These are phyloP conservation scores for Prinsepia uniflora DNA, from an alignment of 306 rosid genomes.

Conservation along the genomic window DNA sequence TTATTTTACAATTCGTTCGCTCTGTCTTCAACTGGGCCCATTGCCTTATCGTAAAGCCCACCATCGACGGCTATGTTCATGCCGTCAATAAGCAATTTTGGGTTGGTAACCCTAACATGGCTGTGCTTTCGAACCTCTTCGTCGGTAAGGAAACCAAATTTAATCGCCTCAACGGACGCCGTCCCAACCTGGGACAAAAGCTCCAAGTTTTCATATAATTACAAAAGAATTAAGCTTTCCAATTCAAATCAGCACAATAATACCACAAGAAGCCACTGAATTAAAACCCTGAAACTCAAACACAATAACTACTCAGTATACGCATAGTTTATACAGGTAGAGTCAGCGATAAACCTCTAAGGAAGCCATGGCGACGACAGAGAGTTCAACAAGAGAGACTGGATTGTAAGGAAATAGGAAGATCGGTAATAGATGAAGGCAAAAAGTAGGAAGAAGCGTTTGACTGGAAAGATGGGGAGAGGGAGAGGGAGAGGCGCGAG, in stretches of 20 bases:
- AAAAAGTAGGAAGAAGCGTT: not conserved
- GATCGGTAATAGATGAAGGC: not conserved
- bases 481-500: not conserved
- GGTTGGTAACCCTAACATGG: slow-evolving; percentile 41
- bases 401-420: not conserved
- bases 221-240: not conserved
- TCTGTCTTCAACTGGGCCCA: slow-evolving; percentile 62
- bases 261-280: not conserved
- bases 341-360: slow-evolving; percentile 15
- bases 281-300: not conserved
- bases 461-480: not conserved
- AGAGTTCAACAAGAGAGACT: not conserved
- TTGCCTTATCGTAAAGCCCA: slow-evolving; percentile 79
- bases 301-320: not conserved
- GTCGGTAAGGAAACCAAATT: slow-evolving; percentile 57
- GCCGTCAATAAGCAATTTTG: slow-evolving; percentile 35
- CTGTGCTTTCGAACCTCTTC: slow-evolving; percentile 59
- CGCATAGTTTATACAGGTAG: not conserved
- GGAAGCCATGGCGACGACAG: slow-evolving; percentile 21
- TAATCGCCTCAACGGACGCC: slow-evolving; percentile 48
- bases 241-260: not conserved
- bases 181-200: slow-evolving; percentile 52
- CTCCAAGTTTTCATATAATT: not conserved
- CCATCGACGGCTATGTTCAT: slow-evolving; percentile 43
- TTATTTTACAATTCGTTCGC: slow-evolving; percentile 33